Evolutionary conservation across 768 basidiomycete genomes (phyloP).

Genomic region (Suillus spraguei): DNA sequence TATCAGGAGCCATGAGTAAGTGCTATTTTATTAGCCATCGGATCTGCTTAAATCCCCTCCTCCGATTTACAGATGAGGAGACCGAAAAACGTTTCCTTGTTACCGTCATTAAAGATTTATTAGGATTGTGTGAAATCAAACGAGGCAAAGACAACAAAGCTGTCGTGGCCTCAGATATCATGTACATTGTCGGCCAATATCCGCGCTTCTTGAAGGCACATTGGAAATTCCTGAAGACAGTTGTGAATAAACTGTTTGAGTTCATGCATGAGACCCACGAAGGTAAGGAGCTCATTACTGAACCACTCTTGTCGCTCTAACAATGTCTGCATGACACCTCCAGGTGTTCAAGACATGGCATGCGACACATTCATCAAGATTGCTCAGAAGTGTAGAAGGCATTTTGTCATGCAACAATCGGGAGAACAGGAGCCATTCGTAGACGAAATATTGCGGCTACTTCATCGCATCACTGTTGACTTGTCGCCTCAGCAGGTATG

Average conservation of each 20-base stretch:
- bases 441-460: conserved; percentile 89
- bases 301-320: conserved; percentile 22
- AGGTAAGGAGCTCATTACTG: conserved; percentile 44
- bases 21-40: conserved; percentile 18
- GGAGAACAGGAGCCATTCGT: conserved; percentile 98
- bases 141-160: conserved; percentile 99
- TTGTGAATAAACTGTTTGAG: conserved; percentile 99
- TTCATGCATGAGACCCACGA: conserved; percentile 99
- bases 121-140: conserved; percentile 98
- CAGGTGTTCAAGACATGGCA: conserved; percentile 99
- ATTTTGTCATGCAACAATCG: conserved; percentile 98
- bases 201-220: conserved; percentile 99
- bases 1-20: conserved; percentile 98
- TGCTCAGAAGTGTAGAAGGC: conserved; percentile 95
- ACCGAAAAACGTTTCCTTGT: conserved; percentile 99
- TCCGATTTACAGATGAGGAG: conserved; percentile 76
- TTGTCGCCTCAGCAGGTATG: conserved; percentile 82
- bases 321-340: conserved; percentile 5
- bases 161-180: conserved; percentile 93
- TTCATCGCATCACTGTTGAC: conserved; percentile 95
- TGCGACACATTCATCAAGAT: conserved; percentile 99
- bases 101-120: conserved; percentile 96
- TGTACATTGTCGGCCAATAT: conserved; percentile 99
- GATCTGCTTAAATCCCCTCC: conserved; percentile 5
- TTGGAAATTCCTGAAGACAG: conserved; percentile 99